A percentile compares a stretch with the other conserved stretches of the same genome.
These are phyloP conservation scores for Fusarium sp. DNA, from an alignment of 2,329 filamentous ascomycete species.

Conservation along the genomic window DNA sequence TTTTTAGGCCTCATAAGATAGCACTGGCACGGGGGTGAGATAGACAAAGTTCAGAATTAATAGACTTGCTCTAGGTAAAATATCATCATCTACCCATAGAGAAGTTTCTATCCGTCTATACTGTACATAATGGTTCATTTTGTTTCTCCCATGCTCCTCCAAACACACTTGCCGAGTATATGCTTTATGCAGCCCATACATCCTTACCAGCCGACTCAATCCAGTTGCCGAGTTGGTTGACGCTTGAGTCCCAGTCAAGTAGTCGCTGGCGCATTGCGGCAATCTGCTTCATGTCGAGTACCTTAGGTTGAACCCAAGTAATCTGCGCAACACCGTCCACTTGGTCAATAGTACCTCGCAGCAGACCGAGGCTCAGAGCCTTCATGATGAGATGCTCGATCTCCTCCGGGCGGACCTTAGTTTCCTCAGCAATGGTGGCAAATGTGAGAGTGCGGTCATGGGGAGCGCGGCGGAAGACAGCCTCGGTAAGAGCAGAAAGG, in stretches of 20 bases:
- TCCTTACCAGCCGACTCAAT: conserved; percentile 94
- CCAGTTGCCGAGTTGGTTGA: conserved; percentile 97
- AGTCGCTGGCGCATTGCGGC: conserved; percentile 88
- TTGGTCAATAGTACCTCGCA: conserved; percentile 95
- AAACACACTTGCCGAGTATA: conserved; percentile 2
- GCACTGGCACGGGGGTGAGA: background rate
- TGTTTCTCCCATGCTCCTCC: conserved; percentile 15
- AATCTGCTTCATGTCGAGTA: conserved; percentile 95
- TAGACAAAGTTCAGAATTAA: conserved; percentile 37
- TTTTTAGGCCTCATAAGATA: background rate
- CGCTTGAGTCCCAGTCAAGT: conserved; percentile 94
- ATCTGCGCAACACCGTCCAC: conserved; percentile 94
- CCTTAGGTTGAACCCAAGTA: conserved; percentile 99
- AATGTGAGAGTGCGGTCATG: conserved; percentile 97
- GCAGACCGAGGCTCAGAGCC: conserved; percentile 90
- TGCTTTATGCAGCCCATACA: conserved; percentile 84
- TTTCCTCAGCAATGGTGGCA: conserved; percentile 86
- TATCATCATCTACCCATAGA: conserved; percentile 36
- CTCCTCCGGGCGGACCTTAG: conserved; percentile 88
- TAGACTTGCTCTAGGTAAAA: conserved; percentile 38
- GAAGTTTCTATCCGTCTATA: conserved; percentile 46
- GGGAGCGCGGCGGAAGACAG: conserved; percentile 93
- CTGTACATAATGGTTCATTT: conserved; percentile 46
- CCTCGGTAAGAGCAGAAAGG: conserved; percentile 93
- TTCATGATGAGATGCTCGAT: conserved; percentile 99